Evolutionary conservation across 2,329 filamentous ascomycete genomes (phyloP), one percentile per base, ranked within the genome.

Genomic region (Neofusicoccum sp.): DNA sequence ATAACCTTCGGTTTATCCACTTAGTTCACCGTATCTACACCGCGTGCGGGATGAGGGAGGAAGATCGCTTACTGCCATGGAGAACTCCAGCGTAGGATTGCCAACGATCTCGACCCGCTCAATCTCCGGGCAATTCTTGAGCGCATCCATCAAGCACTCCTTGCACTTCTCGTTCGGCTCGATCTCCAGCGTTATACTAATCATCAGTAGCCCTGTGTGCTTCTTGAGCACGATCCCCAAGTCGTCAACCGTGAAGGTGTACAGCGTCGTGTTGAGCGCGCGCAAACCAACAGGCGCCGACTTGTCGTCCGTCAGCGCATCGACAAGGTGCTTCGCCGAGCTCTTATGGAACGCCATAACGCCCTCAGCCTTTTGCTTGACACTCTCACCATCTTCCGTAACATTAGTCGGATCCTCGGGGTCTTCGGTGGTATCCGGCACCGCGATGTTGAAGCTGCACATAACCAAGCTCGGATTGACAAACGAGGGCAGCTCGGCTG

Each of bases 211-310:
- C 4, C 72, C 70, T 58, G 71, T 73, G 65, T 79, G 76, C 54
- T 65, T 68, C n/a, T 67, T 68, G 22, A 80, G 58, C 3, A 81
- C 67, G 33, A 67, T 69, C 33, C 66, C 65, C 36, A 81, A 67
- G 16, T 79, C 72, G 34, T 69, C 66, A 6, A 73, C 48, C 6
- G 68, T 71, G 4, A 82, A 50, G 0, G 77, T 78, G 65, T 80
- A 81, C 47, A 81, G 67, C 8, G 78, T 80, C 9, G 72, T 68
- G 67, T 81, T 80, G 66, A 78, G 66, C 54, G 74, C 73, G 60
- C 71, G 69, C 63, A 78, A 58, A 6, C 66, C 73, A 58, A 70
- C 68, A 8, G 76, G 78, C 6, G 52, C 54, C 14, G 67, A 69
- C 47, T 73, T 70, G 16, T 73, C 73, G 3, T 72, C 69, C 39